Evolutionary conservation across 2,329 filamentous ascomycete genomes (phyloP).

Genomic region (Cercospora sojina): DNA sequence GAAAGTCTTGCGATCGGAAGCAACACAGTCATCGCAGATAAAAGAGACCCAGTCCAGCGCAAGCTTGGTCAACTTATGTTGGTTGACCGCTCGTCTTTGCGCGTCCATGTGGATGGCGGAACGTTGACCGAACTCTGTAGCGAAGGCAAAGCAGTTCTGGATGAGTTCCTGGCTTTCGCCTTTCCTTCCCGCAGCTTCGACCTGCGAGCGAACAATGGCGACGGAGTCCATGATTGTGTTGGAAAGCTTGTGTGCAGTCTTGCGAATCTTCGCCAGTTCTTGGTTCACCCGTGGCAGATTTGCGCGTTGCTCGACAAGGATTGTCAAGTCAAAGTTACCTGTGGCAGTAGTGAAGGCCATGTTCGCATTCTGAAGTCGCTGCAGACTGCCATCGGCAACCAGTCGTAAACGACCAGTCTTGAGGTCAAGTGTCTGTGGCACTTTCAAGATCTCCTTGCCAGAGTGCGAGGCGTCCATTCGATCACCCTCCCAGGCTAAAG

Average conservation of each 20-base stretch:
- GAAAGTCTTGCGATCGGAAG: constrained; percentile 92
- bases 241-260: constrained; percentile 91
- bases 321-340: constrained; percentile 79
- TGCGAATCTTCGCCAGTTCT: constrained; percentile 89
- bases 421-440: constrained; percentile 68
- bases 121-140: constrained; percentile 96
- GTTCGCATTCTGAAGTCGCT: constrained; percentile 75
- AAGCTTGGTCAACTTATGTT: constrained; percentile 87
- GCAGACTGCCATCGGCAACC: constrained; percentile 82
- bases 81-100: constrained; percentile 94
- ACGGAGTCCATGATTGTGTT: constrained; percentile 99
- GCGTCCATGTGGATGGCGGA: constrained; percentile 94
- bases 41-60: constrained; percentile 97
- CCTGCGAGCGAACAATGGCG: constrained; percentile 84
- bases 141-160: constrained; percentile 96
- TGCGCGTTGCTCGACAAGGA: constrained; percentile 86
- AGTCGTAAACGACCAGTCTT: constrained; percentile 83
- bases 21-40: constrained; percentile 93
- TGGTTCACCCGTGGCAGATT: constrained; percentile 90
- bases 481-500: constrained; percentile 77
- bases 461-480: constrained; percentile 50
- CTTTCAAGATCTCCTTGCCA: constrained; percentile 66
- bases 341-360: constrained; percentile 76
- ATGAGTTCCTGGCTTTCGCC: constrained; percentile 93
- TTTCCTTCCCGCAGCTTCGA: constrained; percentile 53